These are phyloP conservation scores for Anthoceros angustus DNA, from an alignment of 225 moss, liverwort and hornwort species.

Conservation along the genomic window DNA sequence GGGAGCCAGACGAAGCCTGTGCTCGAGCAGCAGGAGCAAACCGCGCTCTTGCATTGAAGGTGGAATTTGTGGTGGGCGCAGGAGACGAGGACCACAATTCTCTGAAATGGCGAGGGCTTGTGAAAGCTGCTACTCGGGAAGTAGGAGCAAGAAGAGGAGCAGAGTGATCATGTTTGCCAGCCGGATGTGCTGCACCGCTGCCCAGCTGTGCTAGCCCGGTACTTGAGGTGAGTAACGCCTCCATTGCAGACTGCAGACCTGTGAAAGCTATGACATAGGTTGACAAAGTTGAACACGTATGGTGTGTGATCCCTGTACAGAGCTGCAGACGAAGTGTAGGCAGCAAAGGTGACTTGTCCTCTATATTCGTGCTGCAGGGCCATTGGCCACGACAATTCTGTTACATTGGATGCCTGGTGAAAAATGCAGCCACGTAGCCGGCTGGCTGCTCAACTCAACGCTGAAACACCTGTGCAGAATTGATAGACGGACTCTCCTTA, in stretches of 20 bases:
- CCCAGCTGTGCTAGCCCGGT: background rate
- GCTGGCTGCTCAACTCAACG: too few relatives aligned
- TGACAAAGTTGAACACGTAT: too few relatives aligned
- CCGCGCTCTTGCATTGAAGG: background rate
- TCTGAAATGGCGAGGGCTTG: background rate
- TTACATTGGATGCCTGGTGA: too few relatives aligned
- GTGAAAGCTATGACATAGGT: too few relatives aligned
- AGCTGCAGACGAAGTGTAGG: too few relatives aligned
- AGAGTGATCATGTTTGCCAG: background rate
- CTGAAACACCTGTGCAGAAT: too few relatives aligned
- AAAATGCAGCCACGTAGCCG: too few relatives aligned
- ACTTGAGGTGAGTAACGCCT: background rate
- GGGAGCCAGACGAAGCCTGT: background rate
- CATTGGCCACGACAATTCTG: too few relatives aligned
- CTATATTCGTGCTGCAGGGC: too few relatives aligned
- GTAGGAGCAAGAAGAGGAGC: background rate
- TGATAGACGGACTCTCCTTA: too few relatives aligned
- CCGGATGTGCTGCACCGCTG: background rate
- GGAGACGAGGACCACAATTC: background rate
- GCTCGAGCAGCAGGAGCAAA: background rate
- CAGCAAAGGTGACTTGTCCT: too few relatives aligned
- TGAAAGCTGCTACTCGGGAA: background rate
- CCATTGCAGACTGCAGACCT: background rate
- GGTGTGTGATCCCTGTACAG: too few relatives aligned
- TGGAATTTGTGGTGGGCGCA: background rate